Base-by-base conservation (phyloP, 108 stramenopile genomes). In the Aurantiochytrium sp. region DNA sequence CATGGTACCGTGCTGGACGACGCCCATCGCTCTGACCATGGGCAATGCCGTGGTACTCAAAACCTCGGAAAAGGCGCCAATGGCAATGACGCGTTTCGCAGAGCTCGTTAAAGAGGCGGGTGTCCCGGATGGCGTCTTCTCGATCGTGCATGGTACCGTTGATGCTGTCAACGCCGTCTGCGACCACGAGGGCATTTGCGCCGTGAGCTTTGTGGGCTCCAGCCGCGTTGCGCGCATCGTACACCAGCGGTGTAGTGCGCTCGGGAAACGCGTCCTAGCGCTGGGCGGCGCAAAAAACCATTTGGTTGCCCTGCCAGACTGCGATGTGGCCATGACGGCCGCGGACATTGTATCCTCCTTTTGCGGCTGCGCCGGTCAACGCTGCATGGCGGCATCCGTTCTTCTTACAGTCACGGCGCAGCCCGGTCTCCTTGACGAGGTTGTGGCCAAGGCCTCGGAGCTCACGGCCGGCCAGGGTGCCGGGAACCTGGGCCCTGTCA, bases 271-370 rank as follows among this genome's bases (percentile, higher is more conserved):
- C 44, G 96, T 96, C 58, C 96, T 96, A 5, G 97, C 97, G 4
- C 89, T 98, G 19, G 98, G 98, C 0, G 98, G 98, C 21, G 98
- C 98, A 29, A 97, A 98, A 95, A 98, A 98, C 93, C 98, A 98
- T 92, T 92, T 98, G 72, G 93, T 98, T 45, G 97, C 97, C 0
- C 91, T 98, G 90, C 95, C 95, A 6, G 97, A 97, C 90, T 98
- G 97, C 89, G 95, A 98, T 58, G 59, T 95, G 6, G 95, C 95
- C 42, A 90, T 94, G 12, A 95, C 98, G 4, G 93, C 98, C 4
- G 91, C 94, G 21, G 98, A 98, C 91, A 96, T 97, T 60, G 96
- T 96, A 14, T 97, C 97, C 45, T 95, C 94, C 87, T 97, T 95
- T 92, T 96, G 96, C 21, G 96, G 96, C 58, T 96, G 96, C 91